Conservation (phyloP, 73 alveolate species). For the Paramecium tetraurelia region DNA sequence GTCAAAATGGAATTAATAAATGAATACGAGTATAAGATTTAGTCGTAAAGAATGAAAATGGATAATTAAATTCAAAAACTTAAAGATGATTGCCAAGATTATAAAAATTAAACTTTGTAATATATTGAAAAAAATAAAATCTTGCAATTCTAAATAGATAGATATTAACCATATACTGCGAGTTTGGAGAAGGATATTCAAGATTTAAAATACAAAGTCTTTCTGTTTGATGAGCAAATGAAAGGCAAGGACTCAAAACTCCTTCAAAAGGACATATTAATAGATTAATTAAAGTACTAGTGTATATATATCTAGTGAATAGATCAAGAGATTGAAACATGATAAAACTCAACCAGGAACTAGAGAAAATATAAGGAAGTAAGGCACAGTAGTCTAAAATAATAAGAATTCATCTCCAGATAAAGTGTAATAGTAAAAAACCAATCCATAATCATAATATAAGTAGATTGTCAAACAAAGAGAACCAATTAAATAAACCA, state of each 20-base stretch:
- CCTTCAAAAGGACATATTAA: background rate
- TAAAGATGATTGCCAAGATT: background rate
- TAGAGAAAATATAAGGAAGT: background rate
- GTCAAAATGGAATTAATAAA: background rate
- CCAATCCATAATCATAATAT: background rate
- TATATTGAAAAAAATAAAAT: background rate
- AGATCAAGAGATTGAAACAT: background rate
- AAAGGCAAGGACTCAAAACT: background rate
- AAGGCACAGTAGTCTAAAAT: background rate
- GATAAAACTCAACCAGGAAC: conserved; percentile 3
- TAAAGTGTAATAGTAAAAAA: background rate
- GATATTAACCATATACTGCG: background rate
- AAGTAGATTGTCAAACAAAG: background rate
- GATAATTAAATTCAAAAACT: background rate
- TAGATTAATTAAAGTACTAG: background rate
- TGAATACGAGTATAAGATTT: conserved; percentile 30
- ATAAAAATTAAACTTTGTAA: background rate
- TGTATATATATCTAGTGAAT: background rate
- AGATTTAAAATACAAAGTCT: background rate
- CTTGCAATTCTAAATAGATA: background rate
- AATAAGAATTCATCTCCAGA: background rate
- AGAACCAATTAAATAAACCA: background rate
- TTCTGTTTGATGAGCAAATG: background rate
- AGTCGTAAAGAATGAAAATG: conserved; percentile 3
- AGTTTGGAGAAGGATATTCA: background rate